Conservation (phyloP, 371 early-diverging fungal genomes). For the Massospora cicadina region DNA sequence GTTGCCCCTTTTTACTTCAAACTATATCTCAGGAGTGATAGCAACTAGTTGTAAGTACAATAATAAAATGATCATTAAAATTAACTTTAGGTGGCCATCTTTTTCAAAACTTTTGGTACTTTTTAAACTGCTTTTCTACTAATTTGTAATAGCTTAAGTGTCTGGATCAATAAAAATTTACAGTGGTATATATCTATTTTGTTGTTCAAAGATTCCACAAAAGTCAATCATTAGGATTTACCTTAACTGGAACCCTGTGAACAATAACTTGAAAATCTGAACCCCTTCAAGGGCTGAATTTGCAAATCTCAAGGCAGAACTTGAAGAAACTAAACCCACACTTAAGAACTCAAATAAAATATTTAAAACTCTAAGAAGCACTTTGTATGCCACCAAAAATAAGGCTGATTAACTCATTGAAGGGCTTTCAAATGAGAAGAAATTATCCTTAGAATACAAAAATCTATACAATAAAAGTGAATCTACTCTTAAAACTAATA, state of each 20-base stretch:
- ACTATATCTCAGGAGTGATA: background rate
- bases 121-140: background rate
- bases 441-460: background rate
- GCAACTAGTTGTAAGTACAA: background rate
- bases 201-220: background rate
- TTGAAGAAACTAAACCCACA: background rate
- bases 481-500: background rate
- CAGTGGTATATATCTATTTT: background rate
- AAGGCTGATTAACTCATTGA: background rate
- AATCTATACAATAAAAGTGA: background rate
- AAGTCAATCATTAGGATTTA: background rate
- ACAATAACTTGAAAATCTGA: background rate
- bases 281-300: background rate
- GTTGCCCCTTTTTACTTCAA: background rate
- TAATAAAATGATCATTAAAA: background rate
- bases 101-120: background rate
- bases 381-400: background rate
- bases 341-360: background rate
- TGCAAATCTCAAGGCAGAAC: background rate
- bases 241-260: background rate
- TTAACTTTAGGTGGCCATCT: background rate
- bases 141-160: background rate
- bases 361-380: background rate
- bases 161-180: background rate
- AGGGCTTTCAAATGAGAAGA: background rate